Conservation (phyloP, 2,329 filamentous ascomycete species). For the Periglandula ipomoeae region DNA sequence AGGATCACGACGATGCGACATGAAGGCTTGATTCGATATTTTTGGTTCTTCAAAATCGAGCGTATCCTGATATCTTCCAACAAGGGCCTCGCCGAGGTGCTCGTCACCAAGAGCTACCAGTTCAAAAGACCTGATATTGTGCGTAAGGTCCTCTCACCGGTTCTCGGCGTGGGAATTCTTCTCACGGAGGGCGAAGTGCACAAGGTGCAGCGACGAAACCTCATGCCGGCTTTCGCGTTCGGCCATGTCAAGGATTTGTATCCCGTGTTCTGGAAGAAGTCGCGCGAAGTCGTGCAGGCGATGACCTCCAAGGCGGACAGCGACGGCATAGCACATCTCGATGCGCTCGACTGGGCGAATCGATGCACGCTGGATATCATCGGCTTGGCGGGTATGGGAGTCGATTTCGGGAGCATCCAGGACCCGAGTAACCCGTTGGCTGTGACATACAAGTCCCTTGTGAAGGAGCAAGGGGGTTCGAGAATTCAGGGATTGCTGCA, state of each 20-base stretch:
- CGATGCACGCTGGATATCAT: slow-evolving; percentile 68
- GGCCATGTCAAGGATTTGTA: slow-evolving; percentile 79
- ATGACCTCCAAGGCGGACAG: slow-evolving; percentile 37
- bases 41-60: slow-evolving; percentile 52
- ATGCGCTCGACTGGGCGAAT: slow-evolving; percentile 54
- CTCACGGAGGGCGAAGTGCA: slow-evolving; percentile 89
- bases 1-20: slow-evolving; percentile 56
- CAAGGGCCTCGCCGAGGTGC: slow-evolving; percentile 59
- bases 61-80: slow-evolving; percentile 52
- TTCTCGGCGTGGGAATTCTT: slow-evolving; percentile 64
- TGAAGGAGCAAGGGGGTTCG: slow-evolving; percentile 34
- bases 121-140: slow-evolving; percentile 55
- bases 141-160: slow-evolving; percentile 45
- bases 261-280: slow-evolving; percentile 74
- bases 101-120: slow-evolving; percentile 60
- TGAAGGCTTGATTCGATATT: slow-evolving; percentile 60
- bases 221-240: slow-evolving; percentile 79
- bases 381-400: slow-evolving; percentile 60
- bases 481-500: slow-evolving; percentile 48
- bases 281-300: slow-evolving; percentile 53
- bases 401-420: slow-evolving; percentile 58
- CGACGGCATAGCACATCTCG: slow-evolving; percentile 34
- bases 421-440: slow-evolving; percentile 52
- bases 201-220: slow-evolving; percentile 67
- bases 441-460: slow-evolving; percentile 45